phyloP scores from a whole-genome alignment of 192 early-diverging fungal species.

The Coemansia sp. region DNA sequence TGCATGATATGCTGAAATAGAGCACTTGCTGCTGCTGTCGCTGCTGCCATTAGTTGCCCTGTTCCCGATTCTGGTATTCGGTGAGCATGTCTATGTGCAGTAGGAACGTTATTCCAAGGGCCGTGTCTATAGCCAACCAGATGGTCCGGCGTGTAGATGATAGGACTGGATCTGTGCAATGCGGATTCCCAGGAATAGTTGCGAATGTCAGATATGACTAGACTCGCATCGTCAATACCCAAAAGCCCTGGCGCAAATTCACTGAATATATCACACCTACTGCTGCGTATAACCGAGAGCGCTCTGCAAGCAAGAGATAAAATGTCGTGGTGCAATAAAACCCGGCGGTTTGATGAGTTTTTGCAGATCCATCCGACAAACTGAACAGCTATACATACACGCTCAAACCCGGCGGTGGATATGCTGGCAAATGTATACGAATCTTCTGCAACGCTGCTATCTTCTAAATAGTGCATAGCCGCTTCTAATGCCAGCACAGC shows the following conservation, averaged over 20 bases:
- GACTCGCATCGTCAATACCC: background rate
- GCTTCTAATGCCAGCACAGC: slow-evolving; percentile 2
- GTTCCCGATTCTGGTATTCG: background rate
- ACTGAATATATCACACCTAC: slow-evolving; percentile 16
- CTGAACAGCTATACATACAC: slow-evolving; percentile 20
- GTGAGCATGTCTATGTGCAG: background rate
- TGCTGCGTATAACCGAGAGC: slow-evolving; percentile 16
- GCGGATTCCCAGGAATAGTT: slow-evolving; percentile 21
- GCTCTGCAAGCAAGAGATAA: slow-evolving; percentile 4
- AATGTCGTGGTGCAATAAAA: slow-evolving; percentile 32
- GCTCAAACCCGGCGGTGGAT: background rate
- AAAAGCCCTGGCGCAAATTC: background rate
- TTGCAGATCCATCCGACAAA: slow-evolving; percentile 20
- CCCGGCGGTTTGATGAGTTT: slow-evolving; percentile 19
- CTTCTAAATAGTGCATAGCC: background rate
- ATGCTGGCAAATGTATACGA: background rate
- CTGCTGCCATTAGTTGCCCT: background rate
- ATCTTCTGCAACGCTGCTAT: background rate
- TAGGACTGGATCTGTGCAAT: background rate
- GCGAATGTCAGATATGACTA: slow-evolving; percentile 22
- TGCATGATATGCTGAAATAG: slow-evolving; percentile 21
- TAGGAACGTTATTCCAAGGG: background rate
- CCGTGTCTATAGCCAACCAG: background rate
- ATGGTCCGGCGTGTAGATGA: background rate
- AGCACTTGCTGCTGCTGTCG: background rate